Evolutionary conservation across 345 rosid species (phyloP), one percentile per base, ranked within the genome.

Genomic region (Moricandia arvensis): DNA sequence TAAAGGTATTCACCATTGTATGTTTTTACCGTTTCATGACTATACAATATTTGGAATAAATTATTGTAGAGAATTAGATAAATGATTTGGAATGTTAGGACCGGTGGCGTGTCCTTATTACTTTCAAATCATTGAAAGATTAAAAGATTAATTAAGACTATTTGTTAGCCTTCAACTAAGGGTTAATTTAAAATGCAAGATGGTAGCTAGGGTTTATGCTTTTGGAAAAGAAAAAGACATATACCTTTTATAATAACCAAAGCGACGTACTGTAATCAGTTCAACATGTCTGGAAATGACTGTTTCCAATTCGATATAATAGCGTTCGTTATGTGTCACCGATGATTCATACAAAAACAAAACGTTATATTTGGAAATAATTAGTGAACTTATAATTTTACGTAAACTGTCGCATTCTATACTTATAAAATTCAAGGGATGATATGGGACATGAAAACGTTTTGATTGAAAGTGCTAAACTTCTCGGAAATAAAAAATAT

Each of bases 141-240:
- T 63, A 21, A 35, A 64, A 77, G 37, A 34, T 45, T 41, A 54
- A 51, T 43, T 38, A 63, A 29, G 58, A 75, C 12, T 16, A 27
- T 53, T 51, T 35, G 18, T 37, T 51, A 68, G 55, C 57, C 57
- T 67, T 24, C 73, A 67, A 74, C 37, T 67, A 26, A 47, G 13
- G 12, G 49, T 49, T 59, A 34, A 21, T 33, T 63, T 63, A 8
- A 15, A 38, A 63, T 70, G 55, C 5, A 55, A 43, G 49, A 37
- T 38, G 59, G 37, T 62, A 53, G 75, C 58, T 45, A 73, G 24
- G 75, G 55, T 58, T 71, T 24, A 68, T 74, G 78, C 77, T 76
- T 82, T 59, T 62, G 63, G 18, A 65, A 77, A 71, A 71, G 54
- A 10, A 53, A 71, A 84, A 76, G 83, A 81, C 64, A 35, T 38